Evolutionary conservation across 306 rosid species (phyloP).

Genomic region (Pachyrhizus erosus): DNA sequence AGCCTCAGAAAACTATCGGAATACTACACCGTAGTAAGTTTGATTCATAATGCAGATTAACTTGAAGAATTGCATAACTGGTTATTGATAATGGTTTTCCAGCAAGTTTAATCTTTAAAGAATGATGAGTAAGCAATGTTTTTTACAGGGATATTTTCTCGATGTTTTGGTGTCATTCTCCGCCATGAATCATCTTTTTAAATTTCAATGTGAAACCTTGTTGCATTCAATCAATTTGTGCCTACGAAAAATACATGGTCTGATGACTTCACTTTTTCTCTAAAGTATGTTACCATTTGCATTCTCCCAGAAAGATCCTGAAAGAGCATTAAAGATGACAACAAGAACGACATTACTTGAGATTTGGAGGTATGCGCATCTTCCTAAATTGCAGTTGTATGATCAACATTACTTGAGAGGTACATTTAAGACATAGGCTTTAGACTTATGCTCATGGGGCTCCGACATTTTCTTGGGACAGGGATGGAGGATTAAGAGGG

Average conservation of each 20-base stretch:
- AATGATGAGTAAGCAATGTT: background rate
- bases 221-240: background rate
- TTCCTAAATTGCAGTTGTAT: slow-evolving; percentile 17
- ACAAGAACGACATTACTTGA: slow-evolving; percentile 81
- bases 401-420: background rate
- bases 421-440: background rate
- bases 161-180: background rate
- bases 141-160: background rate
- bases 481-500: slow-evolving; percentile 90
- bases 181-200: slow-evolving; percentile 11
- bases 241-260: background rate
- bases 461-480: slow-evolving; percentile 50
- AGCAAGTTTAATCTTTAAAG: slow-evolving; percentile 9
- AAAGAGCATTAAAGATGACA: slow-evolving; percentile 78
- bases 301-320: slow-evolving; percentile 66
- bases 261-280: slow-evolving; percentile 5
- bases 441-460: slow-evolving; percentile 33
- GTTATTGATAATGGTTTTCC: slow-evolving; percentile 20
- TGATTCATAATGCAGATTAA: slow-evolving; percentile 4
- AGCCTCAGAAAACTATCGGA: background rate
- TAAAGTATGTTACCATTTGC: slow-evolving; percentile 29
- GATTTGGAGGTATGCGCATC: slow-evolving; percentile 75
- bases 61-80: slow-evolving; percentile 24
- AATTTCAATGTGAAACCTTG: slow-evolving; percentile 4
- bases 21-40: background rate